These are phyloP conservation scores for Amaranthus hypochondriacus DNA, from an alignment of 148 eudicot species.

Conservation along the genomic window DNA sequence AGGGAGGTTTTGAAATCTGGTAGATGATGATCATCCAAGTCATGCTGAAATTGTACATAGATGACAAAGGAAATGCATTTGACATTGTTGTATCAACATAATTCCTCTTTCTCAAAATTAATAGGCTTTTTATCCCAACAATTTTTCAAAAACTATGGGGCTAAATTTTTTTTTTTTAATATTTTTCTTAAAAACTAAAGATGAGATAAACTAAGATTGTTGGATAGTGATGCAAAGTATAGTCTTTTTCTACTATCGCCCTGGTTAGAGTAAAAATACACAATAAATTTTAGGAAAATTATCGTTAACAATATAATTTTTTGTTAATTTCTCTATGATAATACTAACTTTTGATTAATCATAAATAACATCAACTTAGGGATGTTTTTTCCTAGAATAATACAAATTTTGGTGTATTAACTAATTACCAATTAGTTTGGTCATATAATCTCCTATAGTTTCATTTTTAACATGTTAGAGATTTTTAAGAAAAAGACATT, in stretches of 20 bases:
- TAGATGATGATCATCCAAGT: slow-evolving; percentile 15
- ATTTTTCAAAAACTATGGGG: slow-evolving; percentile 26
- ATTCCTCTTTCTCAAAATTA: slow-evolving; percentile 5
- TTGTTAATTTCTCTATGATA: too few relatives aligned
- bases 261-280: neutral
- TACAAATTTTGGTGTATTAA: too few relatives aligned
- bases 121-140: slow-evolving; percentile 25
- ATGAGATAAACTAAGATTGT: slow-evolving; percentile 3
- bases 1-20: slow-evolving; percentile 5
- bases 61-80: slow-evolving; percentile 28
- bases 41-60: slow-evolving; percentile 33
- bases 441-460: too few relatives aligned
- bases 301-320: too few relatives aligned
- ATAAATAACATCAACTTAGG: too few relatives aligned
- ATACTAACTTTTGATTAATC: too few relatives aligned
- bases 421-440: too few relatives aligned
- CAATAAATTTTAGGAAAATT: too few relatives aligned
- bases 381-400: too few relatives aligned
- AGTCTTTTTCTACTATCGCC: slow-evolving; percentile 5
- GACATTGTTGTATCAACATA: slow-evolving; percentile 20
- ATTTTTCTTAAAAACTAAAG: neutral
- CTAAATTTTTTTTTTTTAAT: slow-evolving; percentile 7
- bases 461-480: too few relatives aligned
- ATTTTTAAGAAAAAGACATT: too few relatives aligned
- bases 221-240: slow-evolving; percentile 6